A percentile compares a stretch with the other conserved stretches of the same genome.
Evolutionary conservation across 1,284 basidiomycete species (phyloP).

Genomic region (Microbotryum intermedium): DNA sequence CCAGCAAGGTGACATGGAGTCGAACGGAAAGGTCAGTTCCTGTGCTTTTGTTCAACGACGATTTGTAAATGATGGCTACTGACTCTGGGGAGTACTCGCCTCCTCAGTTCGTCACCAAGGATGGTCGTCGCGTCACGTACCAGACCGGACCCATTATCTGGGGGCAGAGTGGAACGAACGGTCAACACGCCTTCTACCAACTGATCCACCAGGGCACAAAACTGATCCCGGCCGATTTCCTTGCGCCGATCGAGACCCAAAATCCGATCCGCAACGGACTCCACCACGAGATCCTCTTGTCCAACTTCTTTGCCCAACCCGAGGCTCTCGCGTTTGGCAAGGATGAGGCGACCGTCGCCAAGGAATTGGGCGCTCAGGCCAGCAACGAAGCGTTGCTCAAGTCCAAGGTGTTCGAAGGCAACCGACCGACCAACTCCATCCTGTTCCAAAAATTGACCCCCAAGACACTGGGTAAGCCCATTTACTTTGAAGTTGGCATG

Average conservation of each 20-base stretch:
- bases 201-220: slow-evolving; percentile 37
- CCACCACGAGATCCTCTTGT: slow-evolving; percentile 94
- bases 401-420: slow-evolving; percentile 96
- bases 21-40: slow-evolving; percentile 66
- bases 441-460: slow-evolving; percentile 90
- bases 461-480: slow-evolving; percentile 59
- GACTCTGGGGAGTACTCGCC: not conserved
- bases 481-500: no score
- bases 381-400: slow-evolving; percentile 77
- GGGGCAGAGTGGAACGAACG: slow-evolving; percentile 96
- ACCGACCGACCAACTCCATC: slow-evolving; percentile 93
- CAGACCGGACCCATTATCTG: slow-evolving; percentile 99
- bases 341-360: slow-evolving; percentile 73
- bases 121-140: slow-evolving; percentile 83
- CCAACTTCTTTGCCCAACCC: slow-evolving; percentile 86
- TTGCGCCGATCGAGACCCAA: slow-evolving; percentile 85
- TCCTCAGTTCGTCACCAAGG: slow-evolving; percentile 69
- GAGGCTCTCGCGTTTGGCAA: slow-evolving; percentile 91
- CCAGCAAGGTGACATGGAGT: slow-evolving; percentile 99
- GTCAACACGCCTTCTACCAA: slow-evolving; percentile 97
- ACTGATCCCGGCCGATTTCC: slow-evolving; percentile 59
- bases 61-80: not conserved
- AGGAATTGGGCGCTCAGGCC: slow-evolving; percentile 65
- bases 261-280: slow-evolving; percentile 79
- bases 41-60: not conserved